Base-by-base conservation (phyloP, 2,329 filamentous ascomycete genomes). In the Eutypa lata region DNA sequence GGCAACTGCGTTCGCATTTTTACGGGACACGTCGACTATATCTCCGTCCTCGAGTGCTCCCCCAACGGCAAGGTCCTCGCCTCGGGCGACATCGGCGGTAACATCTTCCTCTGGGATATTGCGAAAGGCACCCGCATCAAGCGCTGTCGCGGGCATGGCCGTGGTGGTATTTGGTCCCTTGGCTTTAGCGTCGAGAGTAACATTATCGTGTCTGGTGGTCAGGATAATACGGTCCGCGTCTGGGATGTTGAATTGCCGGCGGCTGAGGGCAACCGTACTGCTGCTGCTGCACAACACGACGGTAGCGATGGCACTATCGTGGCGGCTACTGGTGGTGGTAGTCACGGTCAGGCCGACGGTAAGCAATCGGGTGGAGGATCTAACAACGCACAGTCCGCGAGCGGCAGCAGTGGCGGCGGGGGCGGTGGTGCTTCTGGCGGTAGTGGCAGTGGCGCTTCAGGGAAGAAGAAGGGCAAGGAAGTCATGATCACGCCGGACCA, bases 101-200 rank as follows among this genome's bases (percentile, higher is more conserved):
- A 89, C 57, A 97, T 99, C 56, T 85, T 95, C 61, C 83, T 99
- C 54, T 99, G 94, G 94, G 92, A 96, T 65, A 81, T 99, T 18
- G 85, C 85, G n/a, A 89, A 90, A 50, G 94, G 92, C 5, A 84
- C 86, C 19, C 82, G 90, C 21, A 86, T 94, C 65, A 99, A 99
- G 79, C 88, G 91, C 44, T 96, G 96, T 76, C 88, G 91, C 43
- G 94, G 94, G 3, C 94, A 99, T 65, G 91, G 87, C 35, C 94
- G 95, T 68, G 92, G 91, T 35, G 93, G 93, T 10, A 92, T 99
- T 61, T 95, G 91, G 85, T 94, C 90, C 5, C 79, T 99, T 2
- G 90, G 89, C 67, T 99, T 95, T 82, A 94, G 89, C 60, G 90
- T 92, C 18, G 94, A 99, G 70, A 96, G 91, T 1, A 94, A 83